phyloP scores from a whole-genome alignment of 179 eudicot species.

The Silene noctiflora region DNA sequence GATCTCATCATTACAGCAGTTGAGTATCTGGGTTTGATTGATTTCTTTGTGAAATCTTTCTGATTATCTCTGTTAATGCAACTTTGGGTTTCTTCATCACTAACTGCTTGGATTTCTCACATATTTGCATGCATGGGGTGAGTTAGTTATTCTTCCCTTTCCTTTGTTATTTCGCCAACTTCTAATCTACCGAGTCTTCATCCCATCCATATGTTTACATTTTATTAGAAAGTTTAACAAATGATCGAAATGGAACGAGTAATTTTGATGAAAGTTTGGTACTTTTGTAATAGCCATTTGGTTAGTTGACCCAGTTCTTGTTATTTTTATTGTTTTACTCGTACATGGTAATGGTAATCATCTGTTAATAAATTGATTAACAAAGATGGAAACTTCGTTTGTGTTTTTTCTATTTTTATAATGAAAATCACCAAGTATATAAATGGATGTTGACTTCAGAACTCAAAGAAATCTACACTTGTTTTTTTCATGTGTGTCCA shows the following conservation, averaged over 20 bases:
- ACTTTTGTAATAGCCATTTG: constrained; percentile 16
- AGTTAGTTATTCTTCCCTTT: constrained; percentile 39
- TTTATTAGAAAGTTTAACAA: background rate
- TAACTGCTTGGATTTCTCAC: constrained; percentile 43
- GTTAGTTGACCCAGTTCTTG: constrained; percentile 9
- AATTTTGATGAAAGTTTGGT: constrained; percentile 12
- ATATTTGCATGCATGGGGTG: constrained; percentile 81
- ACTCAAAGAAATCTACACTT: background rate
- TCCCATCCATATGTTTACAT: too few relatives aligned
- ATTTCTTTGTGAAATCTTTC: background rate
- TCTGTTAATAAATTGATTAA: background rate
- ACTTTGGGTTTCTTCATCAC: constrained; percentile 32
- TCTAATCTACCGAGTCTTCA: background rate
- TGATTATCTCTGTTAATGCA: constrained; percentile 27
- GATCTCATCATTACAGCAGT: constrained; percentile 20
- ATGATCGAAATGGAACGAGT: background rate
- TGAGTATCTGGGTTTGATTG: constrained; percentile 23
- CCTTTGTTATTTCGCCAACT: background rate
- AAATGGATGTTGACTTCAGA: background rate
- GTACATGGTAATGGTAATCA: background rate
- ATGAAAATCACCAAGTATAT: background rate
- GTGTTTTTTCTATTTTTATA: background rate
- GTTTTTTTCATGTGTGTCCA: background rate
- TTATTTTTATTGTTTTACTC: background rate
- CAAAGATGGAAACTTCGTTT: constrained; percentile 1